phyloP scores from a whole-genome alignment of 371 early-diverging fungal species.

The Mucor velutinosus region DNA sequence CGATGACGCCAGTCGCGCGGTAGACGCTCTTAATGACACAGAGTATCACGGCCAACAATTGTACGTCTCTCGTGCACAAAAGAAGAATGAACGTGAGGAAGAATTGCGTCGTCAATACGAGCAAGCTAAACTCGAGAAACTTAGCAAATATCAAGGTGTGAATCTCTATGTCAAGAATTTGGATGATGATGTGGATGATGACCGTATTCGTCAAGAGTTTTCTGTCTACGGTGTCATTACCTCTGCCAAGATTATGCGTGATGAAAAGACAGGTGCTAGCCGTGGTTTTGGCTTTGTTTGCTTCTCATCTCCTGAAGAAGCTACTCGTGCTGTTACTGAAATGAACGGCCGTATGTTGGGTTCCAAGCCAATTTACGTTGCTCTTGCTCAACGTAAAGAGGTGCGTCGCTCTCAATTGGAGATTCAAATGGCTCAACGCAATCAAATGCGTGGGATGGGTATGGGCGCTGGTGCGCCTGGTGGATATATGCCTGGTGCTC shows the following conservation, averaged over 20 bases:
- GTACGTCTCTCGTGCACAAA: slow-evolving; percentile 93
- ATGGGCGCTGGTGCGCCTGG: slow-evolving; percentile 30
- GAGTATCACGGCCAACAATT: slow-evolving; percentile 78
- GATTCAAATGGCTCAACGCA: slow-evolving; percentile 80
- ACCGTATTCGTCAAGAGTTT: slow-evolving; percentile 84
- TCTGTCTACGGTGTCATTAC: slow-evolving; percentile 86
- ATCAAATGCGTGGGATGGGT: slow-evolving; percentile 54
- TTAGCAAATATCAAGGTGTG: slow-evolving; percentile 90
- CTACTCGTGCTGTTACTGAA: slow-evolving; percentile 75
- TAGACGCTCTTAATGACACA: slow-evolving; percentile 83
- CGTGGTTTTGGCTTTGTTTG: slow-evolving; percentile 81
- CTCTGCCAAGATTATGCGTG: slow-evolving; percentile 89
- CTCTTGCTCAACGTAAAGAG: slow-evolving; percentile 91
- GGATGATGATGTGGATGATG: slow-evolving; percentile 87
- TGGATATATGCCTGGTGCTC: slow-evolving; percentile 37
- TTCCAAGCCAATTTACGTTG: slow-evolving; percentile 90
- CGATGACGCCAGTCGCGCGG: slow-evolving; percentile 81
- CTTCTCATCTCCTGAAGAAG: slow-evolving; percentile 78
- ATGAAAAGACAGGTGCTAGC: slow-evolving; percentile 68
- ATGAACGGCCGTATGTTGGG: slow-evolving; percentile 83
- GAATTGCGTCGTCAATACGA: slow-evolving; percentile 87
- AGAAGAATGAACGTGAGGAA: slow-evolving; percentile 91
- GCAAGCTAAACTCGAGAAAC: slow-evolving; percentile 77
- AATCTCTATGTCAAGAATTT: slow-evolving; percentile 93
- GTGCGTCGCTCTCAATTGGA: slow-evolving; percentile 80